A percentile compares a stretch with the other conserved stretches of the same genome.
phyloP scores from a whole-genome alignment of 352 stramenopile species.

The Phytophthora melonis region DNA sequence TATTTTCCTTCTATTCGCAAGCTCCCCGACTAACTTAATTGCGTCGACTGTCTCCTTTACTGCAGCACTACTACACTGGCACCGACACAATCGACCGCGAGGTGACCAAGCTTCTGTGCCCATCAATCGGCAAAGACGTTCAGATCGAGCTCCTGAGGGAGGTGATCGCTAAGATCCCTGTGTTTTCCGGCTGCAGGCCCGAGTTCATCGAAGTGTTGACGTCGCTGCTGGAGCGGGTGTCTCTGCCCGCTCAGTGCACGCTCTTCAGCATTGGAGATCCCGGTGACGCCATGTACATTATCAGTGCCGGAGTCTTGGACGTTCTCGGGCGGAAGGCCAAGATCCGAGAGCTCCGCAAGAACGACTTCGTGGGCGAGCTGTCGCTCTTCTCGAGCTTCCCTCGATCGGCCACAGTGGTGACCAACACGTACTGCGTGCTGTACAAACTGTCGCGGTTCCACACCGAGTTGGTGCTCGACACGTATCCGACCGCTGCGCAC shows the following conservation, averaged over 20 bases:
- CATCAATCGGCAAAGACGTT: constrained; percentile 76
- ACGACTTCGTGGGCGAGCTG: constrained; percentile 72
- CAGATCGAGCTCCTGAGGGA: constrained; percentile 76
- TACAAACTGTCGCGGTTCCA: constrained; percentile 72
- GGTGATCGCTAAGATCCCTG: constrained; percentile 52
- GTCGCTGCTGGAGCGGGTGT: constrained; percentile 63
- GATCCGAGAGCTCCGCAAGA: constrained; percentile 74
- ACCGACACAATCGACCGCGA: constrained; percentile 72
- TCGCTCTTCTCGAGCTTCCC: constrained; percentile 67
- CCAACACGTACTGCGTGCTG: constrained; percentile 68
- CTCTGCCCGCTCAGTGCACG: constrained; percentile 58
- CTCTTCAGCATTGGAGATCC: constrained; percentile 64
- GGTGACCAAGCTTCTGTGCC: constrained; percentile 70
- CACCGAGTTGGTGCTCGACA: constrained; percentile 53
- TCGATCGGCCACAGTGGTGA: constrained; percentile 62
- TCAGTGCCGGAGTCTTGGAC: constrained; percentile 73
- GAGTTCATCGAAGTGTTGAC: constrained; percentile 66
- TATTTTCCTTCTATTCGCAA: neutral
- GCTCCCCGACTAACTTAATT: neutral
- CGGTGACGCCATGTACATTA: constrained; percentile 80
- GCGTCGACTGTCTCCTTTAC: neutral
- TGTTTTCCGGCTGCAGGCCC: constrained; percentile 64
- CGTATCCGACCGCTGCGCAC: constrained; percentile 39
- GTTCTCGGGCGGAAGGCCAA: constrained; percentile 61
- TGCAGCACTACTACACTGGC: constrained; percentile 65